Percentiles rank a stretch among this genome's conserved stretches.
Conservation (phyloP, 192 early-diverging fungal species). For the Coemansia sp. region DNA sequence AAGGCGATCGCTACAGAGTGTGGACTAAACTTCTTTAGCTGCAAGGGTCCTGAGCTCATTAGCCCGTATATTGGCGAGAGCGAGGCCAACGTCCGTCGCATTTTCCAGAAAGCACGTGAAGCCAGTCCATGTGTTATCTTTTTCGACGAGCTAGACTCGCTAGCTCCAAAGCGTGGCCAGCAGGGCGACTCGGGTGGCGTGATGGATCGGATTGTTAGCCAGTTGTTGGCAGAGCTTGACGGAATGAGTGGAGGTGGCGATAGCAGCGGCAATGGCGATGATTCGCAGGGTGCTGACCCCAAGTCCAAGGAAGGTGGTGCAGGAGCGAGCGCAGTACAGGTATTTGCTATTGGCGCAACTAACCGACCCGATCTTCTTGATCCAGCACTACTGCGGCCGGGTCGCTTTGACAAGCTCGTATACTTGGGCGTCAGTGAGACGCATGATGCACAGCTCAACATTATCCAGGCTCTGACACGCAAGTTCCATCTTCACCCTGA, state of each 20-base stretch:
- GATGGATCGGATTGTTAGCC: slow-evolving; percentile 98
- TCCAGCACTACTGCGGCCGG: slow-evolving; percentile 89
- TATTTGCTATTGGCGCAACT: slow-evolving; percentile 99
- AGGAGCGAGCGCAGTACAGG: slow-evolving; percentile 52
- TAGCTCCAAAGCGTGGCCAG: slow-evolving; percentile 96
- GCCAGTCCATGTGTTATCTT: slow-evolving; percentile 98
- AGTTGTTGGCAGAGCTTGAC: slow-evolving; percentile 95
- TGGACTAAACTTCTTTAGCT: slow-evolving; percentile 96
- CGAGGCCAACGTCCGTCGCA: slow-evolving; percentile 93
- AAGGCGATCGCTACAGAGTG: slow-evolving; percentile 99
- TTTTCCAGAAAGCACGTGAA: slow-evolving; percentile 95
- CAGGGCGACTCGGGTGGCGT: slow-evolving; percentile 98
- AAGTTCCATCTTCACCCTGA: slow-evolving; percentile 90
- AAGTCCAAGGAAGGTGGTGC: slow-evolving; percentile 33
- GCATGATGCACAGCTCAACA: slow-evolving; percentile 82
- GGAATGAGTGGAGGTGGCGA: slow-evolving; percentile 72
- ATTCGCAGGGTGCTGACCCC: slow-evolving; percentile 36
- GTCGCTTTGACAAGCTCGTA: slow-evolving; percentile 95
- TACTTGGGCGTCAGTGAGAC: slow-evolving; percentile 94
- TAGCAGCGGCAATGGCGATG: slow-evolving; percentile 13
- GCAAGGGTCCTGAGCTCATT: slow-evolving; percentile 97
- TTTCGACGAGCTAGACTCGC: slow-evolving; percentile 98
- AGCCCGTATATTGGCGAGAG: slow-evolving; percentile 99
- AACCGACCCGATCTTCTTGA: slow-evolving; percentile 98
- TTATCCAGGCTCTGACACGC: slow-evolving; percentile 90